These are phyloP conservation scores for Drosera capensis DNA, from an alignment of 148 eudicot species.

Conservation along the genomic window DNA sequence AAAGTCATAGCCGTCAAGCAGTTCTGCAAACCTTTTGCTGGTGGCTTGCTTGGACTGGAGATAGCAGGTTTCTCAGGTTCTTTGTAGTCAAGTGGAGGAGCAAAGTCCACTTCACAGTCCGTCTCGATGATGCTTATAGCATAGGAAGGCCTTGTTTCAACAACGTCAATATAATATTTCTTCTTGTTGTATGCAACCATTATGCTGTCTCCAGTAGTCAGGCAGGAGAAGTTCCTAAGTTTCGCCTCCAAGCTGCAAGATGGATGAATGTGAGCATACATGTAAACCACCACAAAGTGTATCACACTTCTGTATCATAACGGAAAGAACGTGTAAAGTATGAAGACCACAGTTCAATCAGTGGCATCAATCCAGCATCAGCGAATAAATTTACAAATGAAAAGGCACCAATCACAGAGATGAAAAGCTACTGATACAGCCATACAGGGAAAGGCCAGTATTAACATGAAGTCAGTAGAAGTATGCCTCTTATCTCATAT, in stretches of 20 bases:
- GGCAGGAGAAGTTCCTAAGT: constrained; percentile 86
- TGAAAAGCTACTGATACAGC: too few species aligned
- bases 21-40: constrained; percentile 45
- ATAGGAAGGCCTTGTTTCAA: constrained; percentile 69
- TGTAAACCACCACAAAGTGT: neutral
- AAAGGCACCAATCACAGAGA: too few species aligned
- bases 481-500: too few species aligned
- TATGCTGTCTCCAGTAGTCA: constrained; percentile 81
- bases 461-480: too few species aligned
- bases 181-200: constrained; percentile 91
- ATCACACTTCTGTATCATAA: too few species aligned
- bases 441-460: too few species aligned
- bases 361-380: too few species aligned
- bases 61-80: constrained; percentile 66
- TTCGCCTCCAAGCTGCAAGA: constrained; percentile 89
- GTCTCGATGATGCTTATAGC: constrained; percentile 87
- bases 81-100: constrained; percentile 95
- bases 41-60: constrained; percentile 34
- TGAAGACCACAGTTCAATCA: too few species aligned
- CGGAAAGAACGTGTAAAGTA: too few species aligned
- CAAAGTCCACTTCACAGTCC: constrained; percentile 96
- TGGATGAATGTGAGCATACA: neutral
- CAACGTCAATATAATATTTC: constrained; percentile 77
- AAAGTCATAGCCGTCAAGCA: too few species aligned
- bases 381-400: too few species aligned